A percentile compares a stretch with the other conserved stretches of the same genome.
Evolutionary conservation across 1,139 yeast species (phyloP).

Genomic region (Magnusiomyces tetraspermus): DNA sequence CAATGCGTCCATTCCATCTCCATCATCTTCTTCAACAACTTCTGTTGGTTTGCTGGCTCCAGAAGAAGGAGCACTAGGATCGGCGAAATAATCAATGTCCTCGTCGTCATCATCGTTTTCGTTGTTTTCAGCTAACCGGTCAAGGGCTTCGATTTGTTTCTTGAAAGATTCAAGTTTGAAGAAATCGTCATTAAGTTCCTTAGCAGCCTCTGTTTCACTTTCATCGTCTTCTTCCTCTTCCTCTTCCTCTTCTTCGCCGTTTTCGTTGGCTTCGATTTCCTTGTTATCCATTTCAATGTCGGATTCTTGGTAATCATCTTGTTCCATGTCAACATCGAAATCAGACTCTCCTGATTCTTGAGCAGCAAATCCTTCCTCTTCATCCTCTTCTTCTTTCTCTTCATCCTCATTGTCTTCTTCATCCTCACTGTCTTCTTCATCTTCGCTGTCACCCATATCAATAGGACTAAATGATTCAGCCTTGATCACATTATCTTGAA

Average conservation of each 20-base stretch:
- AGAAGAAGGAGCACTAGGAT: slow-evolving; percentile 16
- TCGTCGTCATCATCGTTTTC: slow-evolving; percentile 63
- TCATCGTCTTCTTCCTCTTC: slow-evolving; percentile 15
- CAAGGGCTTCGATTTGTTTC: slow-evolving; percentile 67
- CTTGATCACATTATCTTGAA: slow-evolving; percentile 15
- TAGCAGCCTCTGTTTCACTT: slow-evolving; percentile 38
- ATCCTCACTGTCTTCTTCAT: slow-evolving; percentile 19
- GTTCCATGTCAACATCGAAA: slow-evolving; percentile 18
- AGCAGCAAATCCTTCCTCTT: slow-evolving; percentile 17
- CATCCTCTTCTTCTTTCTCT: slow-evolving; percentile 10
- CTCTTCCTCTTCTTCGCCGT: slow-evolving; percentile 21
- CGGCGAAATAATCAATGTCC: slow-evolving; percentile 47
- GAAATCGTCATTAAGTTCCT: slow-evolving; percentile 74
- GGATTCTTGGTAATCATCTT: slow-evolving; percentile 18
- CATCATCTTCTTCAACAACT: slow-evolving; percentile 26
- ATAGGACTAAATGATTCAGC: slow-evolving; percentile 16
- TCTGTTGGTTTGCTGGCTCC: slow-evolving; percentile 34
- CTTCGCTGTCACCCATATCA: slow-evolving; percentile 20
- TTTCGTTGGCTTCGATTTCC: slow-evolving; percentile 23
- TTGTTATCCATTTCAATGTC: slow-evolving; percentile 21
- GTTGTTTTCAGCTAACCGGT: slow-evolving; percentile 38
- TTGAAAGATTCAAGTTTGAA: slow-evolving; percentile 82
- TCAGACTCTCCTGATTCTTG: neutral
- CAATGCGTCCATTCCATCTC: slow-evolving; percentile 8
- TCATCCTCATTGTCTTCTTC: slow-evolving; percentile 14